Evolutionary conservation across 805 yeast species (phyloP), one percentile per base, ranked within the genome.

Genomic region (Priceomyces melissophilus): DNA sequence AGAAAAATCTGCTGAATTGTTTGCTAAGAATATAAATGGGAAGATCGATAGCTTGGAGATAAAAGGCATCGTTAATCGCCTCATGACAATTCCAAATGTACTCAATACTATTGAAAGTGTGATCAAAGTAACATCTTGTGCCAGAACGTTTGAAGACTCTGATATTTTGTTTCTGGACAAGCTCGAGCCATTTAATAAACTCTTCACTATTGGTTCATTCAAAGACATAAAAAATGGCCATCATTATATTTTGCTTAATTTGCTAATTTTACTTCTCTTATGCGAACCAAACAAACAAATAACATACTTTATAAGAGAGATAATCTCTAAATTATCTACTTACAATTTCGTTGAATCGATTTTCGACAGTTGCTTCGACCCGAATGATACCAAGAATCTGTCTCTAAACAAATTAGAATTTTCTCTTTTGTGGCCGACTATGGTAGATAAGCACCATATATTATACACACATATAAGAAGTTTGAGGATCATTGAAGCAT

Each of bases 261-360:
- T 69, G 37, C 43, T 59, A 9, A 49, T 64, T 2, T 49, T 69
- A 35, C 52, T 69, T 25, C 48, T 67, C 16, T 41, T 63, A 2
- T 61, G 69, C 44, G 72, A 67, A 36, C 52, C 52, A 6, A 59
- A 59, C 45, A 61, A 58, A 2, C 52, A 51, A 12, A 50, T 61
- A 11, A 39, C 62, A 9, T 44, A 43, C 5, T 48, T 61, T 13
- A 45, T 59, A 30, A 58, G 61, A 35, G 38, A 47, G 32, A 49
- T 64, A 0, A 40, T 61, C 30, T 39, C 39, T 9, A 57, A 53
- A 37, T 54, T 67, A 34, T 47, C 51, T 10, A 52, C 50, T 9
- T 68, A 66, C 42, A 38, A 45, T 5, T 37, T 61, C 10, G 42
- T 58, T 39, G 50, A 49, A 4, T 46, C 47, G 10, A 49, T 65